Base-by-base conservation (phyloP, 2,329 filamentous ascomycete genomes). In the Ramularia endophylla region DNA sequence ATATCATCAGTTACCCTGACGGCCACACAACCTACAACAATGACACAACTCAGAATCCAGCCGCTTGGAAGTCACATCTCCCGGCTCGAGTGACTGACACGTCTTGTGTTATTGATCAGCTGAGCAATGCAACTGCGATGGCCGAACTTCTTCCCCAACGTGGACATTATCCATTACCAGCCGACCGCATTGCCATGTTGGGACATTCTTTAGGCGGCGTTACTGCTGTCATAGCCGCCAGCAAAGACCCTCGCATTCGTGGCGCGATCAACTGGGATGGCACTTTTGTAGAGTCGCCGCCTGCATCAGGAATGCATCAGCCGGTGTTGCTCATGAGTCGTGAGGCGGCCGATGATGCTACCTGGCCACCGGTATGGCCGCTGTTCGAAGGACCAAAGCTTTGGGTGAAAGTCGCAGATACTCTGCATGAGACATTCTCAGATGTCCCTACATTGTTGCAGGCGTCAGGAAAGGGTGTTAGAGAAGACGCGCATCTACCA, bases 1-100 rank as follows among this genome's bases (percentile, higher is more conserved):
- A 54, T 0, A 58, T 71, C 15, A 64, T 76, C 7, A 65, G 73
- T 40, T 73, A 70, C n/a, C 67, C 70, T 0, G 57, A 73, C 40
- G 71, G 65, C 22, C 44, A 64, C 8, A 53, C 62, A 7, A 52
- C 52, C 33, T 52, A 40, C 44, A 55, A 44, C 25, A 48, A 44
- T 11, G 50, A 51, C 35, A 48, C 34, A 41, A 46, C 38, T 40
- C 43, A n/a, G n/a, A n/a, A 44, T 13, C 38, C 46, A 11, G 30
- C 38, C 11, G 22, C n/a, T n/a, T n/a, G n/a, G n/a, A n/a, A n/a
- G n/a, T n/a, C n/a, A n/a, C n/a, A 40, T 12, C 12, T 37, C 3
- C 12, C 16, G 4, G 37, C 43, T 22, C 44, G 43, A 52, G 53
- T 20, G 1, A 45, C 56, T 2, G 70, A 73, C 19, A n/a, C 63